Evolutionary conservation across 352 stramenopile genomes (phyloP), one percentile per base, ranked within the genome.

Genomic region (Phytopythium mirpurense): DNA sequence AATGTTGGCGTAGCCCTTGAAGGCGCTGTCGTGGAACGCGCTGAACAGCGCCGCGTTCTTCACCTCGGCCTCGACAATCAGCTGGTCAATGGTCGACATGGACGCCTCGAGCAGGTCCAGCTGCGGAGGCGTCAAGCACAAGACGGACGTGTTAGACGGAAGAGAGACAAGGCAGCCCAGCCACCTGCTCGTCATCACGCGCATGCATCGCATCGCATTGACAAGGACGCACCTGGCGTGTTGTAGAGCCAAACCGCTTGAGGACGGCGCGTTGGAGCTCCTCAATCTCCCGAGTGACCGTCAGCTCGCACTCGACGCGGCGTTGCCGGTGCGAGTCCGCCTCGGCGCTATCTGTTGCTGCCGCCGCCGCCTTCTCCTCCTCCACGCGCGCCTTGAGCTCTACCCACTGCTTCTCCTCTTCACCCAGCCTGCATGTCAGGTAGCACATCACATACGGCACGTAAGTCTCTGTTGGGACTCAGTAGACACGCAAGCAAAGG

Each of bases 1-100:
- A 11, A 84, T 53, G 52, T 86, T 74, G 0, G 62, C 60, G 56
- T 93, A 93, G 45, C 76, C 79, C 60, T 88, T 86, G 60, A 93
- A 93, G 24, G 75, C 79, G 48, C 73, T 83, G 51, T 74, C 72
- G 55, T 89, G 78, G 65, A 87, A 90, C n/a, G 78, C 65, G 14
- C 67, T 58, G 54, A 93, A 93, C 2, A 93, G 58, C 46, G 72
- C 60, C 1, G 72, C 59, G 49, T 88, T 88, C 62, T 85, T 79
- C 47, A 75, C 83, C 62, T 90, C 79, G 15, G 75, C 69, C 60
- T 88, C 68, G 36, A 90, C 54, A 23, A 84, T 72, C 46, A 88
- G 68, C 27, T 74, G 72, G 50, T 88, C 78, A 29, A 86, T 67
- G 5, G 69, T 79, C 46, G 69, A 43, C 70, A 88, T 83, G n/a